Evolutionary conservation across 1,284 basidiomycete species (phyloP).

Genomic region (Cystobasidium sp.): DNA sequence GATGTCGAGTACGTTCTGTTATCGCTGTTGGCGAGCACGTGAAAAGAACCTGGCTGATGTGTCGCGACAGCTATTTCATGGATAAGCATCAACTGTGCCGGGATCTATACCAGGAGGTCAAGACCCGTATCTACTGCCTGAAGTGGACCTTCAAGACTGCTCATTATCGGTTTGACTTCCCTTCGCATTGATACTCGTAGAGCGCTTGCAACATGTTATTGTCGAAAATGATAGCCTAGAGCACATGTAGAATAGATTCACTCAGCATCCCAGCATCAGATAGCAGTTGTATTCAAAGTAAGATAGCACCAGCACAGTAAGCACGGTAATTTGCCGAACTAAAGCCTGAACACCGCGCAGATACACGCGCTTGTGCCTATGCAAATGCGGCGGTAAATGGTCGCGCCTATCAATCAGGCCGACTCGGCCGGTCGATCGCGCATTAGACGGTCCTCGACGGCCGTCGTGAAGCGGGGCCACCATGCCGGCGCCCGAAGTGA

Average conservation of each 20-base stretch:
- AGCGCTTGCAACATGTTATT: too few relatives aligned
- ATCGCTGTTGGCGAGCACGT: too few relatives aligned
- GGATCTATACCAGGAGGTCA: neutral
- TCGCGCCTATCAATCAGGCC: conserved; percentile 12
- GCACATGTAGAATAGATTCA: too few relatives aligned
- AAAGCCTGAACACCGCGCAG: conserved; percentile 1
- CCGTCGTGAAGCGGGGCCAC: neutral
- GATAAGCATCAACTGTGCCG: neutral
- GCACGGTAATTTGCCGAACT: neutral
- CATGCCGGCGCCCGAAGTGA: neutral
- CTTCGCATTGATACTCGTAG: neutral
- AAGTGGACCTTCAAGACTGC: neutral
- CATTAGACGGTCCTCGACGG: conserved; percentile 8
- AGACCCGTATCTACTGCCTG: neutral
- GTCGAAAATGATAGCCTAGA: too few relatives aligned
- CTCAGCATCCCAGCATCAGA: too few relatives aligned
- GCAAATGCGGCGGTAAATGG: neutral
- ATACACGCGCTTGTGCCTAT: neutral
- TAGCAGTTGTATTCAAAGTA: too few relatives aligned
- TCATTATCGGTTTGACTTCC: neutral
- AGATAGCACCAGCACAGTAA: too few relatives aligned
- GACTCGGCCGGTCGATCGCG: neutral
- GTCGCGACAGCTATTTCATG: neutral
- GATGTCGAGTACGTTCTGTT: too few relatives aligned
- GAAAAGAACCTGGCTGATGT: too few relatives aligned